Conservation (phyloP, 306 rosid genomes). For the Lathyrus oleraceus region DNA sequence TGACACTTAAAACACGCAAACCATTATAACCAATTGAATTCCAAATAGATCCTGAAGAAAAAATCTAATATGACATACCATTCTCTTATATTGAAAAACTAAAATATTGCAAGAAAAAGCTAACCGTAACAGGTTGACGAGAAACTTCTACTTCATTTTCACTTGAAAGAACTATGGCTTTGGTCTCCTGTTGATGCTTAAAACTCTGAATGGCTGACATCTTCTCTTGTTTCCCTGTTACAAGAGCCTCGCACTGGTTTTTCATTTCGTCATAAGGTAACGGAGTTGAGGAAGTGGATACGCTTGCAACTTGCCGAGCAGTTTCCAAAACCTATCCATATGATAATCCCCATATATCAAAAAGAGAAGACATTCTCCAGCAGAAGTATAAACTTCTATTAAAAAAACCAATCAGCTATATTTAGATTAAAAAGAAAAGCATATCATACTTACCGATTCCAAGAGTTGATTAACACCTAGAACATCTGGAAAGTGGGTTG, state of each 20-base stretch:
- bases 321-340: conserved; percentile 78
- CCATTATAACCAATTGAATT: conserved; percentile 5
- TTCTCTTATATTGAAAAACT: conserved; percentile 9
- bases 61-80: not conserved
- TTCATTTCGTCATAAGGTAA: conserved; percentile 91
- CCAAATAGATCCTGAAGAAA: conserved; percentile 19
- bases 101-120: conserved; percentile 30
- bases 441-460: conserved; percentile 76
- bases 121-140: conserved; percentile 53
- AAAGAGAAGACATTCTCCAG: conserved; percentile 29
- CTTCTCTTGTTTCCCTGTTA: conserved; percentile 80
- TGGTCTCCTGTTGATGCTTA: conserved; percentile 67
- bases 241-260: conserved; percentile 95
- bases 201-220: conserved; percentile 91
- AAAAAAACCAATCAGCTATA: conserved; percentile 21
- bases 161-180: conserved; percentile 62
- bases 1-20: not conserved
- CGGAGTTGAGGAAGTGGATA: conserved; percentile 68
- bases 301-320: conserved; percentile 87
- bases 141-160: conserved; percentile 49
- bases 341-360: conserved; percentile 26
- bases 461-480: conserved; percentile 82
- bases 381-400: conserved; percentile 32
- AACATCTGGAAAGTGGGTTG: conserved; percentile 61
- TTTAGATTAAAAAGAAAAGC: conserved; percentile 1